Evolutionary conservation across 2,329 filamentous ascomycete species (phyloP).

Genomic region (Polychaeton citri): DNA sequence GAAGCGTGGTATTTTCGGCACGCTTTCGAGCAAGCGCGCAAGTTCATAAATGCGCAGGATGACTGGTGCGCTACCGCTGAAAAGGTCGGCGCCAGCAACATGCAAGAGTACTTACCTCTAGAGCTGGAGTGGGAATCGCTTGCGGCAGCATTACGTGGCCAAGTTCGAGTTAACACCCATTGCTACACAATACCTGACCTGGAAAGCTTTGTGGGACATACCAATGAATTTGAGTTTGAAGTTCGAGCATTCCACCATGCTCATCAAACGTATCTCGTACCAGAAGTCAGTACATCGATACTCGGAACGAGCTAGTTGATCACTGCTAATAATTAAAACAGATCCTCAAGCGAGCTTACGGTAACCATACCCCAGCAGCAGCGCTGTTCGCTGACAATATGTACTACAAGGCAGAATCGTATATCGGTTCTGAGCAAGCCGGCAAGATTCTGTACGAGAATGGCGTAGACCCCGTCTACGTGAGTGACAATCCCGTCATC

Average conservation of each 20-base stretch:
- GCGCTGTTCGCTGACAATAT: slow-evolving; percentile 59
- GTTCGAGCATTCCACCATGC: slow-evolving; percentile 58
- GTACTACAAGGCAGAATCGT: slow-evolving; percentile 58
- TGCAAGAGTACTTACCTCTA: slow-evolving; percentile 47
- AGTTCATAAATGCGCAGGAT: slow-evolving; percentile 46
- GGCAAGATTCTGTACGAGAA: slow-evolving; percentile 53
- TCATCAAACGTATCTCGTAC: slow-evolving; percentile 52
- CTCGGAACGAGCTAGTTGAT: too few relatives aligned
- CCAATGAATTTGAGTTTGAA: slow-evolving; percentile 57
- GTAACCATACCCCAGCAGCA: slow-evolving; percentile 24
- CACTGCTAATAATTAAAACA: too few relatives aligned
- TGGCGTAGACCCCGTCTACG: slow-evolving; percentile 52
- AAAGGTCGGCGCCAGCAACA: slow-evolving; percentile 33
- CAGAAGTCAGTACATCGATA: slow-evolving; percentile 21
- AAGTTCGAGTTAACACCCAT: slow-evolving; percentile 57
- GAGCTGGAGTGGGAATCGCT: slow-evolving; percentile 52
- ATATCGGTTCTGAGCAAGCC: slow-evolving; percentile 50
- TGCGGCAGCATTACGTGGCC: slow-evolving; percentile 49
- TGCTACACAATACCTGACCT: slow-evolving; percentile 59
- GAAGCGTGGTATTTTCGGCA: slow-evolving; percentile 58
- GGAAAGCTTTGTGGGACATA: slow-evolving; percentile 56
- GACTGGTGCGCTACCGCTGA: slow-evolving; percentile 53
- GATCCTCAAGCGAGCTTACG: slow-evolving; percentile 30
- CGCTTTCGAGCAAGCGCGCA: slow-evolving; percentile 50
- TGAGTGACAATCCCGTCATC: slow-evolving; percentile 58